Conservation (phyloP, 169 alveolate genomes). For the Plasmodium gallinaceum region DNA sequence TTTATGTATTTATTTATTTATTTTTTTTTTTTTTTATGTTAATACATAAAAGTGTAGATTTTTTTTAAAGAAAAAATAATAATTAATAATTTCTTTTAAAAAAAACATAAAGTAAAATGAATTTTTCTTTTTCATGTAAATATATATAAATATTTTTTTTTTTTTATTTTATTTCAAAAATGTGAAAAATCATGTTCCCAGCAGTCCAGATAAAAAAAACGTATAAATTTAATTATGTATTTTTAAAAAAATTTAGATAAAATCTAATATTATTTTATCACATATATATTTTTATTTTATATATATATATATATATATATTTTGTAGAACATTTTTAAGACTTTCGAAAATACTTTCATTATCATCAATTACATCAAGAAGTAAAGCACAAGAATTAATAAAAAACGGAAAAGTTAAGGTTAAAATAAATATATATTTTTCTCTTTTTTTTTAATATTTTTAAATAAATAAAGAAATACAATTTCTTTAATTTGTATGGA, state of each 20-base stretch:
- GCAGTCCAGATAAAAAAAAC: constrained; percentile 64
- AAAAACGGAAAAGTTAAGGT: constrained; percentile 60
- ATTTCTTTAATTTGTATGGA: neutral
- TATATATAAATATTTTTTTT: neutral
- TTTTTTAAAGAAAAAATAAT: too few species aligned
- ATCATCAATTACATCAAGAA: constrained; percentile 62
- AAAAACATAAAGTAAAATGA: too few species aligned
- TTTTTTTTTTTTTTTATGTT: too few species aligned
- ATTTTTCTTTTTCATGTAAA: too few species aligned
- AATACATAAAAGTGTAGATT: too few species aligned
- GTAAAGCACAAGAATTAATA: constrained; percentile 69
- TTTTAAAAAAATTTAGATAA: too few species aligned
- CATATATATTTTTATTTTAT: neutral
- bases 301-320: neutral
- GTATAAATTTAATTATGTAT: constrained; percentile 10
- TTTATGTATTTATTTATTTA: too few species aligned
- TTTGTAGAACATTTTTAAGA: constrained; percentile 29
- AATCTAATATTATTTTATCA: neutral
- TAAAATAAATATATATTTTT: neutral
- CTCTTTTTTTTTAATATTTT: neutral
- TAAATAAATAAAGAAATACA: neutral
- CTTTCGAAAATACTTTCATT: constrained; percentile 60
- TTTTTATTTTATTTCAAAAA: neutral
- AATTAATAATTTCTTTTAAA: too few species aligned
- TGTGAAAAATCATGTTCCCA: constrained; percentile 67